Percentiles rank a stretch among this genome's conserved stretches.
phyloP scores from a whole-genome alignment of 1,284 basidiomycete species.

The Microbotryum scabiosae region DNA sequence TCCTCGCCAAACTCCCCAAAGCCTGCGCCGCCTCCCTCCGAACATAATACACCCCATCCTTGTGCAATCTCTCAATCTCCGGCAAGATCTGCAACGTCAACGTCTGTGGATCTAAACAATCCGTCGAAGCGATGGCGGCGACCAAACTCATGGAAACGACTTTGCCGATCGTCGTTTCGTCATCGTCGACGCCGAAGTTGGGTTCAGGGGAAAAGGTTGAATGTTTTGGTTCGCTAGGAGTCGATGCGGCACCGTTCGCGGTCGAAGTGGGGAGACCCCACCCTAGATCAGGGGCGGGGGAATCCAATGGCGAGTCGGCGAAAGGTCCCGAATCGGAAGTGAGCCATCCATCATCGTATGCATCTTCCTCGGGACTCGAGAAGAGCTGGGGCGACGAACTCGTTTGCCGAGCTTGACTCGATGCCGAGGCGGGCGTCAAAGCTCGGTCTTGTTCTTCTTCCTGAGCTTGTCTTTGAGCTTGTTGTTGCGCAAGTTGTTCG shows the following conservation, averaged over 20 bases:
- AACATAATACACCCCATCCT: slow-evolving; percentile 72
- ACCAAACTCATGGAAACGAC: slow-evolving; percentile 89
- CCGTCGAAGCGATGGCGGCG: slow-evolving; percentile 56
- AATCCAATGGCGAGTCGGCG: not conserved
- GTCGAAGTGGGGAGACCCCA: not conserved
- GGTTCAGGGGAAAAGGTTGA: slow-evolving; percentile 25
- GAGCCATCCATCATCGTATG: slow-evolving; percentile 17
- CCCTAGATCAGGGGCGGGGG: not conserved
- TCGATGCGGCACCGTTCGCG: not conserved
- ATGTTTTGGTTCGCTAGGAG: slow-evolving; percentile 11
- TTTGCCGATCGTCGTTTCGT: slow-evolving; percentile 75
- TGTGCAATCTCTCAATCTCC: slow-evolving; percentile 69
- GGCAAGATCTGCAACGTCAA: slow-evolving; percentile 62
- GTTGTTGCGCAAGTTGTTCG: not conserved
- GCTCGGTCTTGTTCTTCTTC: not conserved
- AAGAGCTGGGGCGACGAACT: slow-evolving; percentile 6
- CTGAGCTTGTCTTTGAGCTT: not conserved
- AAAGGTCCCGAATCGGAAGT: not conserved
- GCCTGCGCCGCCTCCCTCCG: slow-evolving; percentile 84
- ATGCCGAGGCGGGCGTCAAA: not conserved
- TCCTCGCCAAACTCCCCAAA: slow-evolving; percentile 76
- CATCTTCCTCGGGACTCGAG: slow-evolving; percentile 21
- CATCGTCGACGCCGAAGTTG: slow-evolving; percentile 19
- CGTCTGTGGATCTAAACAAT: slow-evolving; percentile 51
- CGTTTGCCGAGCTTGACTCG: not conserved